Conservation (phyloP, 768 basidiomycete genomes). For the Dentipellis fragilis region DNA sequence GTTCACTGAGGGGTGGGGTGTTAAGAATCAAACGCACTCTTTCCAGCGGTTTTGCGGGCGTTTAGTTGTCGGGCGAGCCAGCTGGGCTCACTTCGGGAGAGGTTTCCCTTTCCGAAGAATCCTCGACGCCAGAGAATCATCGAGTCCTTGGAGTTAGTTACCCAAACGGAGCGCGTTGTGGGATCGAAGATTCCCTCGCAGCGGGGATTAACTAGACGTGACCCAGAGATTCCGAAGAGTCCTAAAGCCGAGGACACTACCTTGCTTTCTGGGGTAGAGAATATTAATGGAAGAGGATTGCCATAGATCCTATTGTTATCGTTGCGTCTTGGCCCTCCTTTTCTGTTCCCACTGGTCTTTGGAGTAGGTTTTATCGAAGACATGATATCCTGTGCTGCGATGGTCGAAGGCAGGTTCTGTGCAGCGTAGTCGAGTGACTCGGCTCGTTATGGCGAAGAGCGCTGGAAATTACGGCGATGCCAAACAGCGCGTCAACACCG, state of each 20-base stretch:
- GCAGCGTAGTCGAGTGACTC: not conserved
- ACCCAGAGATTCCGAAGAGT: constrained; percentile 34
- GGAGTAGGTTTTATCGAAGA: not conserved
- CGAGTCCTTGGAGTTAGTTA: constrained; percentile 53
- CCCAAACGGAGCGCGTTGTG: constrained; percentile 81
- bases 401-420: not conserved
- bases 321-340: constrained; percentile 42
- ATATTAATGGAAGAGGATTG: constrained; percentile 56
- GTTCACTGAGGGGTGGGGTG: not conserved
- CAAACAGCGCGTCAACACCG: constrained; percentile 16
- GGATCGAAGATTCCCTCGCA: constrained; percentile 73
- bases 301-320: constrained; percentile 65
- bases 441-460: not conserved
- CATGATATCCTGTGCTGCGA: not conserved
- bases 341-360: constrained; percentile 17
- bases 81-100: constrained; percentile 90
- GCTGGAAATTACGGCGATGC: not conserved
- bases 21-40: constrained; percentile 36
- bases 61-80: constrained; percentile 82
- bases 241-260: constrained; percentile 34
- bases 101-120: constrained; percentile 95
- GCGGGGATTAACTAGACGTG: constrained; percentile 57
- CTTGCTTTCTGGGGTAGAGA: constrained; percentile 34
- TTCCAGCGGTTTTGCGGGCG: constrained; percentile 37
- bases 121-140: constrained; percentile 77